Base-by-base conservation (phyloP, 805 yeast species). In the Metschnikowia arizonensis region DNA sequence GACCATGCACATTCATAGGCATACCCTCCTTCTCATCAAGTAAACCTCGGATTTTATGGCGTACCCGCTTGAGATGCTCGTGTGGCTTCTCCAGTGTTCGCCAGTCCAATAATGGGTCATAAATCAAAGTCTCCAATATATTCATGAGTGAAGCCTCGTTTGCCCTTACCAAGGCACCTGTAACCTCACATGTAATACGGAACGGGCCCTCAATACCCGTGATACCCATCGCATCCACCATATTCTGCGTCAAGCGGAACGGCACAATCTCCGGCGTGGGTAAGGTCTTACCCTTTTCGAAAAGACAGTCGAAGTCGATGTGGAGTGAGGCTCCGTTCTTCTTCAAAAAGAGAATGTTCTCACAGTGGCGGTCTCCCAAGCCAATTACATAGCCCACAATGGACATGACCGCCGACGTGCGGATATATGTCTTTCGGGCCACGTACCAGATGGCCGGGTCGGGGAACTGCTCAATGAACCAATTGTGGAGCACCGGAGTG, bases 361-460 rank as follows among this genome's bases (percentile, higher is more conserved):
- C 99, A 54, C 96, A 85, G 61, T 93, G 99, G 32, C 99, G 74
- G 64, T 93, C 99, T 19, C 99, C 99, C 40, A 93, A 73, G 7
- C 99, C 99, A 23, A 93, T 72, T 37, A 93, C 80, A 60, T 87
- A 88, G 0, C 99, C 99, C 4, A 91, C 96, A 72, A 93, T 88
- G 0, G 97, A 89, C 99, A 95, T 93, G 0, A 91, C 98, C 0
- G 97, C 97, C 23, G 85, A 73, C 0, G 96, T 81, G 44, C 95
- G 72, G 0, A 87, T 81, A 60, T 78, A 95, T 29, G 74, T 72
- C 40, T 82, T 83, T 45, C 98, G 68, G 1, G 91, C 86, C 34
- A 75, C 74, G 49, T 88, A 85, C 99, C 99, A 93, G 1, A 79
- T 69, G 6, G 82, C 78, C 0, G 98, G 96, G 52, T 90, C 96